Evolutionary conservation across 140 eudicot genomes (phyloP).

Genomic region (Stevia rebaudiana): DNA sequence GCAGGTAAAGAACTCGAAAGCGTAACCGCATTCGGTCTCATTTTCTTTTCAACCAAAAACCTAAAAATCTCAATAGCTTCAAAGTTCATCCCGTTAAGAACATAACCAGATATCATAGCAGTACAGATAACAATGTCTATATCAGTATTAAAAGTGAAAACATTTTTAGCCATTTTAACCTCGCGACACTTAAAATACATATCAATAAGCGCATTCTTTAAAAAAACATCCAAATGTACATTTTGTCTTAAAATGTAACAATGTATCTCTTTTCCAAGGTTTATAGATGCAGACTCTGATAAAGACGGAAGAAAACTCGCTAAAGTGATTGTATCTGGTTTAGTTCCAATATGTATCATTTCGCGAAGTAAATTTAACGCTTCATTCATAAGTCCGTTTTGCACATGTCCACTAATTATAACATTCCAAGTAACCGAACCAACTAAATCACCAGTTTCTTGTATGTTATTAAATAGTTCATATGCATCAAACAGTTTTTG

Average conservation of each 20-base stretch:
- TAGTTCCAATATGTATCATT: slow-evolving; percentile 47
- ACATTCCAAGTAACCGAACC: slow-evolving; percentile 67
- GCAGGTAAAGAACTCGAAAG: slow-evolving; percentile 72
- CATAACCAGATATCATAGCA: slow-evolving; percentile 81
- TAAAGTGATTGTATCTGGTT: slow-evolving; percentile 58
- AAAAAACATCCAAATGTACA: slow-evolving; percentile 46
- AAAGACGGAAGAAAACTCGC: slow-evolving; percentile 61
- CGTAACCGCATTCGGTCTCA: slow-evolving; percentile 80
- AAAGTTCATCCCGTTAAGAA: slow-evolving; percentile 50
- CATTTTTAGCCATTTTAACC: slow-evolving; percentile 48
- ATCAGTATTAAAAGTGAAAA: slow-evolving; percentile 31
- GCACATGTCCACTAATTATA: slow-evolving; percentile 74
- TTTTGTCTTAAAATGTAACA: slow-evolving; percentile 49
- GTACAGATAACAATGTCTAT: slow-evolving; percentile 66
- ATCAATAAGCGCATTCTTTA: slow-evolving; percentile 75
- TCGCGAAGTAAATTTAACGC: slow-evolving; percentile 44
- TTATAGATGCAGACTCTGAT: slow-evolving; percentile 33
- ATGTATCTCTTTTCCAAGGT: slow-evolving; percentile 66
- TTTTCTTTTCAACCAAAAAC: slow-evolving; percentile 31
- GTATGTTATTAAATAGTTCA: slow-evolving; percentile 36
- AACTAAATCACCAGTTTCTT: slow-evolving; percentile 35
- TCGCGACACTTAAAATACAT: slow-evolving; percentile 70
- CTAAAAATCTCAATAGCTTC: slow-evolving; percentile 48
- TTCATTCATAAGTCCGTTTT: slow-evolving; percentile 53
- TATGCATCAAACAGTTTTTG: slow-evolving; percentile 43